Conservation (phyloP, 192 early-diverging fungal species). For the Glomus cerebriforme region DNA sequence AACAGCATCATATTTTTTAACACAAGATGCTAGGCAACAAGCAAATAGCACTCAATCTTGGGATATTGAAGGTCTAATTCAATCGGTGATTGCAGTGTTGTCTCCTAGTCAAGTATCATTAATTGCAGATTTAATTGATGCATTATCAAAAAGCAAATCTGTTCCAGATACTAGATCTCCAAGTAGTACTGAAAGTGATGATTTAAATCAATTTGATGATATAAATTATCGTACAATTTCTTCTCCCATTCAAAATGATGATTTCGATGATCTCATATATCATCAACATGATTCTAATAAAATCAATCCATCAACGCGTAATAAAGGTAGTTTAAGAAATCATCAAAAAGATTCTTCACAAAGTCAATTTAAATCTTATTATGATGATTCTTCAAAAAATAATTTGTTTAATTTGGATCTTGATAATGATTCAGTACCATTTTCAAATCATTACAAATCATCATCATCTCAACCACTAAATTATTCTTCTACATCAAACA, state of each 20-base stretch:
- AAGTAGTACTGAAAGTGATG: conserved; percentile 21
- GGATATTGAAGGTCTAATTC: conserved; percentile 16
- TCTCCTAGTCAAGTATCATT: conserved; percentile 50
- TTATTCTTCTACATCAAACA: neutral
- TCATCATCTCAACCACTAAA: neutral
- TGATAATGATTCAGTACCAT: neutral
- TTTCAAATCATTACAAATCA: conserved; percentile 6
- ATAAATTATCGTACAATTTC: neutral
- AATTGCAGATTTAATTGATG: conserved; percentile 41
- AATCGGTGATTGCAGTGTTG: conserved; percentile 6
- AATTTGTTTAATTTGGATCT: neutral
- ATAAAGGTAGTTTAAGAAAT: neutral
- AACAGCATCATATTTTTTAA: conserved; percentile 17
- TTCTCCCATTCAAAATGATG: neutral
- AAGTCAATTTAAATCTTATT: neutral
- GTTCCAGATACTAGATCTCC: neutral
- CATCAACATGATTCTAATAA: neutral
- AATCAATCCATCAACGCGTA: neutral
- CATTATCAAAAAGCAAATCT: conserved; percentile 3
- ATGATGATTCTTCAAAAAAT: neutral
- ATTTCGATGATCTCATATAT: conserved; percentile 19
- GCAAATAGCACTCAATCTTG: conserved; percentile 28
- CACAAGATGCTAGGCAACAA: conserved; percentile 32
- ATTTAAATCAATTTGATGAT: neutral
- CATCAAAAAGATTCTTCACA: neutral